Evolutionary conservation across 2,329 filamentous ascomycete genomes (phyloP), one percentile per base, ranked within the genome.

Genomic region (Bipolaris cookei): DNA sequence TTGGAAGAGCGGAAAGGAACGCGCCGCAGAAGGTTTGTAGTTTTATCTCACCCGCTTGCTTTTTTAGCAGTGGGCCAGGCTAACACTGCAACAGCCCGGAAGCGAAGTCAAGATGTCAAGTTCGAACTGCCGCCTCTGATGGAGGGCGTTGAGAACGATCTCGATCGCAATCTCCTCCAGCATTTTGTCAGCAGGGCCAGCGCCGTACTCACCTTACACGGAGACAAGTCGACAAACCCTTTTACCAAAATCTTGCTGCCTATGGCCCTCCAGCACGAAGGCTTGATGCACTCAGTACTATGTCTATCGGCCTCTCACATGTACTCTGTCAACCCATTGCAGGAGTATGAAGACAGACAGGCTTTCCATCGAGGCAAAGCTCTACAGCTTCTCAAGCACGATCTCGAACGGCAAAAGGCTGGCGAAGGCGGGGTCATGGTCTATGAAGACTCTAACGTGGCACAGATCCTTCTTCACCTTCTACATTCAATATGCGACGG

Each of bases 231-330:
- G 18, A 65, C 88, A 58, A 96, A 96, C 65, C 91, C 91, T 1
- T 96, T 96, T 79, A 91, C 91, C 70, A 89, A 92, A 63, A 88
- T 95, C 64, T 80, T 97, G 34, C 81, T 96, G 2, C 90, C 91
- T 1, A 90, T 96, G 79, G 92, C 92, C 2, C 87, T 90, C 39
- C 83, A 88, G 58, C 89, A 96, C 71, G 84, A 87, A 60, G 91
- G 91, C 11, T 81, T 97, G 50, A 96, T 97, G 92, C 92, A 97
- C 74, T 95, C 92, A 10, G 86, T 97, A 47, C 83, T 97, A 51
- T 92, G 90, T 42, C 82, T 97, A 7, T 90, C 92, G 35, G 90
- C 90, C 65, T 92, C 88, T 58, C 92, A 96, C 67, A 75, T 87
- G 50, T 81, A 82, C n/a, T 81, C 80, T 7, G 73, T 82, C 13